Conservation (phyloP, 352 stramenopile genomes). For the Pythium biforme region DNA sequence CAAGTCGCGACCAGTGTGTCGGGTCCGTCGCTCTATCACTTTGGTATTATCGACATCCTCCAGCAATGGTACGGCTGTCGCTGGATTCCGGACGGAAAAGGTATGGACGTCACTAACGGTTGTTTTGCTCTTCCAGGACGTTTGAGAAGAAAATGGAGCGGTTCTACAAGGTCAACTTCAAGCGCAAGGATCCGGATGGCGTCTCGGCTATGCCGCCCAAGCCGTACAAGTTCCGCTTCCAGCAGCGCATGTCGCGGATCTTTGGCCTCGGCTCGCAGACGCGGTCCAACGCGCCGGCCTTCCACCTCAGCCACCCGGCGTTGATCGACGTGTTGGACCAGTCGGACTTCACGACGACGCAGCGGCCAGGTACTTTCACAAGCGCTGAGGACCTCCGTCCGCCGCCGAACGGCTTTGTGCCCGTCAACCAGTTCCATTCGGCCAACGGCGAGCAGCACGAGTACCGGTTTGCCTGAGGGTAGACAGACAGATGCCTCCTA, state of each 20-base stretch:
- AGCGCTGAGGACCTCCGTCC: slow-evolving; percentile 26
- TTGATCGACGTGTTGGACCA: slow-evolving; percentile 83
- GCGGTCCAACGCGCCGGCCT: slow-evolving; percentile 61
- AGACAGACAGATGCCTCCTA: neutral
- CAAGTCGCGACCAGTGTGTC: slow-evolving; percentile 85
- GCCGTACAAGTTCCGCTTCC: slow-evolving; percentile 90
- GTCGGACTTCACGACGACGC: slow-evolving; percentile 60
- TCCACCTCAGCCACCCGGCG: slow-evolving; percentile 72
- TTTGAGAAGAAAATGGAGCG: slow-evolving; percentile 90
- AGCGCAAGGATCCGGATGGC: slow-evolving; percentile 84
- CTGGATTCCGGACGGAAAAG: too few relatives aligned
- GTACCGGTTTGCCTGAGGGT: slow-evolving; percentile 24
- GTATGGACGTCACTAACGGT: neutral
- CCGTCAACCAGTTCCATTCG: slow-evolving; percentile 18
- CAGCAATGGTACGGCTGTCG: slow-evolving; percentile 90
- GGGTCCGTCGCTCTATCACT: slow-evolving; percentile 87
- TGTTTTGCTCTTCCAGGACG: slow-evolving; percentile 43
- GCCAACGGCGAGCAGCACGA: slow-evolving; percentile 26
- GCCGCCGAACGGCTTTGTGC: slow-evolving; percentile 22
- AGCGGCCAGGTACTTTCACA: slow-evolving; percentile 54
- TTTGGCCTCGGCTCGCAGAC: slow-evolving; percentile 73
- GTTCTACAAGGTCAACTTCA: slow-evolving; percentile 89
- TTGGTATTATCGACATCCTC: slow-evolving; percentile 91
- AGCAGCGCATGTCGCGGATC: slow-evolving; percentile 89
- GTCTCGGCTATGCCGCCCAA: slow-evolving; percentile 87